Conservation (phyloP, 1,139 yeast genomes). For the Kodamaea plutei region DNA sequence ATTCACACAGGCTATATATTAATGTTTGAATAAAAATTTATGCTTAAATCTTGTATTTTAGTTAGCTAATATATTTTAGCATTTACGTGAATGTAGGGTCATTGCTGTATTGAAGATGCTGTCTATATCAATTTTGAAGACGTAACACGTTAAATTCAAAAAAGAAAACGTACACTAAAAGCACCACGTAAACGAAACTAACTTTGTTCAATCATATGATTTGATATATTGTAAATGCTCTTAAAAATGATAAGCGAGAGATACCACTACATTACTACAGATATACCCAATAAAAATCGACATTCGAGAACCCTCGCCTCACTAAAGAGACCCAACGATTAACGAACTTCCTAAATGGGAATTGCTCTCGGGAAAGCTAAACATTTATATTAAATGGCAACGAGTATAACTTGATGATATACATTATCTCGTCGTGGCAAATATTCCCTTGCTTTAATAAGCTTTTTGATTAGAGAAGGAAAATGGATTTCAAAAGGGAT, state of each 20-base stretch:
- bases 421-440: conserved; percentile 70
- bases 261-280: conserved; percentile 11
- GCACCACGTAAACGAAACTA: no score
- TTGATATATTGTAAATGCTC: no score
- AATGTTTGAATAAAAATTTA: conserved; percentile 6
- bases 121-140: no score
- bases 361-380: conserved; percentile 47
- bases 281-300: conserved; percentile 56
- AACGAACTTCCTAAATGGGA: conserved; percentile 62
- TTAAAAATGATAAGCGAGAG: no score
- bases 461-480: conserved; percentile 54
- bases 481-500: conserved; percentile 8
- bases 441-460: conserved; percentile 49
- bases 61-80: neutral
- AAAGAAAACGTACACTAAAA: no score
- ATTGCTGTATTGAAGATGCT: no score
- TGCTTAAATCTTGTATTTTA: neutral
- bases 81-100: no score
- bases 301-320: conserved; percentile 58
- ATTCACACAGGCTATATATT: conserved; percentile 7
- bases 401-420: conserved; percentile 59
- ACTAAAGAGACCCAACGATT: conserved; percentile 45
- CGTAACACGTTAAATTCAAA: no score
- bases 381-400: conserved; percentile 50
- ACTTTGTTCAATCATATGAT: no score